Percentiles rank a stretch among this genome's conserved stretches.
Conservation (phyloP, 2,329 filamentous ascomycete species). For the Coniella lustricola region DNA sequence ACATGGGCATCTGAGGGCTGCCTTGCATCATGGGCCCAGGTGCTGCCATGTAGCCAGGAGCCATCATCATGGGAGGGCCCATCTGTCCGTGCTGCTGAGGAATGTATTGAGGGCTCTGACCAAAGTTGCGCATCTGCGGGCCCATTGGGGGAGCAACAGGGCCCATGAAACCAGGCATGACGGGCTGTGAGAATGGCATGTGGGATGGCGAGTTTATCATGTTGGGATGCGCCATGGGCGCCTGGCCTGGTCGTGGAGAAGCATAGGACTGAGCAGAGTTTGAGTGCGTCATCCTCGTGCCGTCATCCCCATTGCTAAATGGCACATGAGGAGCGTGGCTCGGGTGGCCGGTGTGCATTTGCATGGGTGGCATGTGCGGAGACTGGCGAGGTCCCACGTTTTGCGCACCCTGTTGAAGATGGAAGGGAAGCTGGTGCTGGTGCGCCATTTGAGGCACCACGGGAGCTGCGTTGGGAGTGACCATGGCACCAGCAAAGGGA, state of each 20-base stretch:
- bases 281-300: slow-evolving; percentile 74
- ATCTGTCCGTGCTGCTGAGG: slow-evolving; percentile 64
- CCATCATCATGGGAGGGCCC: slow-evolving; percentile 82
- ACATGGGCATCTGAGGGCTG: slow-evolving; percentile 73
- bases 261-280: slow-evolving; percentile 79
- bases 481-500: slow-evolving; percentile 48
- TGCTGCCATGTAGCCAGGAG: slow-evolving; percentile 68
- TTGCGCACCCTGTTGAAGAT: slow-evolving; percentile 69
- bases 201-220: slow-evolving; percentile 63
- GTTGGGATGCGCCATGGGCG: slow-evolving; percentile 58
- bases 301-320: slow-evolving; percentile 71
- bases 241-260: slow-evolving; percentile 70
- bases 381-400: slow-evolving; percentile 62
- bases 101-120: slow-evolving; percentile 66
- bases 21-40: slow-evolving; percentile 63
- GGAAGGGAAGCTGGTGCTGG: slow-evolving; percentile 76
- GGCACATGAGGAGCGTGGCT: slow-evolving; percentile 56
- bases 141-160: slow-evolving; percentile 64
- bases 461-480: slow-evolving; percentile 63
- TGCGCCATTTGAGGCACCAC: slow-evolving; percentile 68
- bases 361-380: slow-evolving; percentile 70
- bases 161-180: slow-evolving; percentile 64
- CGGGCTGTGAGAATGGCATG: slow-evolving; percentile 63
- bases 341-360: slow-evolving; percentile 69
- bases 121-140: slow-evolving; percentile 59